A percentile compares a stretch with the other conserved stretches of the same genome.
Conservation (phyloP, 2,329 filamentous ascomycete species). For the Phoma sp. region DNA sequence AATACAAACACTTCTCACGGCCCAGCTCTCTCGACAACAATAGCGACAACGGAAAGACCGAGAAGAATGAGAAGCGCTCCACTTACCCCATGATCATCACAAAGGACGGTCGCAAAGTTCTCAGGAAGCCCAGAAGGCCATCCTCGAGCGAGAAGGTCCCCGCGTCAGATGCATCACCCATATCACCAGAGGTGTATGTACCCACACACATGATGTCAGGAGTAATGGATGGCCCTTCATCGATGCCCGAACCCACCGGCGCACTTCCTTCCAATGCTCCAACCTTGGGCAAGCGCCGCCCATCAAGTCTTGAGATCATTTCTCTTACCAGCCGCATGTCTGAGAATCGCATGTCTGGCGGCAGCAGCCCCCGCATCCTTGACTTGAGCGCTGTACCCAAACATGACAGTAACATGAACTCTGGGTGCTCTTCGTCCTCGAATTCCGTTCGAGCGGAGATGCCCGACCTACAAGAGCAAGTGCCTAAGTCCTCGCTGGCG, state of each 20-base stretch:
- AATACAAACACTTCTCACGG: constrained; percentile 14
- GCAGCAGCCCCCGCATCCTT: constrained; percentile 16
- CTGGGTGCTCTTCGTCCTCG: not conserved
- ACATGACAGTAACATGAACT: not conserved
- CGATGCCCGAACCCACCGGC: constrained; percentile 10
- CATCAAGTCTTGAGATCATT: constrained; percentile 31
- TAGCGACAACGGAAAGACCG: not conserved
- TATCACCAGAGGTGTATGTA: not conserved
- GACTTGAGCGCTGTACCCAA: constrained; percentile 21
- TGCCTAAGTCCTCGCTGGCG: not conserved
- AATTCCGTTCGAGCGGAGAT: not conserved
- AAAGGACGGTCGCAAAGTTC: constrained; percentile 16
- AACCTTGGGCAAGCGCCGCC: not conserved
- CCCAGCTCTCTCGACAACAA: not conserved
- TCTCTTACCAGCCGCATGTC: constrained; percentile 10
- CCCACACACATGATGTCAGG: constrained; percentile 14
- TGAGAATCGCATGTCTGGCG: constrained; percentile 12
- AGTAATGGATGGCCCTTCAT: constrained; percentile 1
- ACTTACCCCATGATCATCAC: constrained; percentile 10
- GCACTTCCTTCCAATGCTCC: constrained; percentile 1
- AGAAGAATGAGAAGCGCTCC: constrained; percentile 5
- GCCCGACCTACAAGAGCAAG: not conserved
- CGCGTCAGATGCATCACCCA: not conserved
- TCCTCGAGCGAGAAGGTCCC: not conserved
- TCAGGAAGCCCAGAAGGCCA: not conserved